Base-by-base conservation (phyloP, 2,329 filamentous ascomycete species). In the Basipetospora chlamydospora region DNA sequence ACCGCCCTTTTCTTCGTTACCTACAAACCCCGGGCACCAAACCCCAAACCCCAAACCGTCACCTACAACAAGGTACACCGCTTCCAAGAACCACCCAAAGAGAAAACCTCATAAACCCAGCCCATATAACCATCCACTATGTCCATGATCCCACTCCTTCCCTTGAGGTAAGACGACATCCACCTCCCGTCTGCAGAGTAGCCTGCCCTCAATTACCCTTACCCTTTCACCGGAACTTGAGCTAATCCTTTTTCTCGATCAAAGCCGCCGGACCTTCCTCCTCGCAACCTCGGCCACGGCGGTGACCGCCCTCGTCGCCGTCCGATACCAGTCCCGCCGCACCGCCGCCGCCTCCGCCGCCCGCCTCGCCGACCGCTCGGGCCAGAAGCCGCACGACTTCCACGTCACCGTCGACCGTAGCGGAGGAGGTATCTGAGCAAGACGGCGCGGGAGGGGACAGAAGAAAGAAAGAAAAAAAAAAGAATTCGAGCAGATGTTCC, bases 321-420 rank as follows among this genome's bases (percentile, higher is more conserved):
- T 48, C 34, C 41, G 42, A 11, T 47, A 47, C 35, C 49, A 54
- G 43, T 49, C 43, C 28, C 61, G 60, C 47, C 49, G 56, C 28
- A 51, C 21, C 29, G 29, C 29, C 29, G 26, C 26, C 22, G 22
- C 59, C 22, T 42, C 49, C 21, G 49, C 53, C 4, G 43, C 63
- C 20, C 51, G 49, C 26, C 50, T 53, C 38, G 66, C 66, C 52
- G 64, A 67, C 44, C 40, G 51, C 22, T 57, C 56, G 26, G n/a
- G n/a, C n/a, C n/a, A n/a, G n/a, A 61, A 65, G 52, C 15, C 25
- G 16, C 25, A 23, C n/a, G 58, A 59, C 42, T 54, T 60, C 34
- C 64, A 68, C 47, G 65, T 70, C 38, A 63, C 57, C 39, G 66
- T 70, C 39, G 66, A 70, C 38, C 59, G 66, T 17, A 70, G 65